Conservation (phyloP, 495 filamentous ascomycete species). For the Penicillium longicatenatum region DNA sequence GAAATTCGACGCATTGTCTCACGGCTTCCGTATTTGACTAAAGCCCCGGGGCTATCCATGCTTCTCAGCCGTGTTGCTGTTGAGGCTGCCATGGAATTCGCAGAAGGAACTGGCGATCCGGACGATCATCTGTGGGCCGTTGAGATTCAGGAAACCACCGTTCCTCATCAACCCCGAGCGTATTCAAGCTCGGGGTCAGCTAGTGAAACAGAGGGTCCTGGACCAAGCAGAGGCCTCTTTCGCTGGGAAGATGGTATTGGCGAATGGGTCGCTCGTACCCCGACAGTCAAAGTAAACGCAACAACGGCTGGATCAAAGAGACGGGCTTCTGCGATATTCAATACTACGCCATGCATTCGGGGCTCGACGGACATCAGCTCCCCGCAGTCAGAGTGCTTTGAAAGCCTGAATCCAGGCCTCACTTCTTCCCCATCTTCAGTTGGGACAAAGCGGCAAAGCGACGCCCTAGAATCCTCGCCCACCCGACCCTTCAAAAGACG, state of each 20-base stretch:
- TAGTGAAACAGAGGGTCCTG: constrained; percentile 19
- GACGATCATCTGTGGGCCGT: constrained; percentile 53
- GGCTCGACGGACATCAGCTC: constrained; percentile 33
- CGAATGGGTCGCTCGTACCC: constrained; percentile 55
- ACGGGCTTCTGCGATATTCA: constrained; percentile 1
- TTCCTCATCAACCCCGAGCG: constrained; percentile 19
- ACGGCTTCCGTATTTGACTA: constrained; percentile 27
- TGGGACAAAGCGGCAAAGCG: constrained; percentile 22
- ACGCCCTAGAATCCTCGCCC: constrained; percentile 16
- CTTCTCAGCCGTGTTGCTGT: constrained; percentile 46
- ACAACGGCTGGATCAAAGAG: constrained; percentile 10
- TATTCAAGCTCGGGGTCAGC: constrained; percentile 12
- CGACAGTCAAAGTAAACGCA: constrained; percentile 29
- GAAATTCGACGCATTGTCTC: constrained; percentile 36
- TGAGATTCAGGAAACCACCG: constrained; percentile 44
- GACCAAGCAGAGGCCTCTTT: constrained; percentile 33
- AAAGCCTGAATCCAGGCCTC: constrained; percentile 27
- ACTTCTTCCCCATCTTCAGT: constrained; percentile 37
- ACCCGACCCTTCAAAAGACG: constrained; percentile 32
- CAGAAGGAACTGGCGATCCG: constrained; percentile 47
- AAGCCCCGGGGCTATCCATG: constrained; percentile 24
- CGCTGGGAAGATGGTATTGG: constrained; percentile 59
- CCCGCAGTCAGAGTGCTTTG: constrained; percentile 19
- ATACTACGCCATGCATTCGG: constrained; percentile 9
- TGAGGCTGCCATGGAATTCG: constrained; percentile 50